These are phyloP conservation scores for Rhinocladiella similis DNA, from an alignment of 2,329 filamentous ascomycete genomes.

Conservation along the genomic window DNA sequence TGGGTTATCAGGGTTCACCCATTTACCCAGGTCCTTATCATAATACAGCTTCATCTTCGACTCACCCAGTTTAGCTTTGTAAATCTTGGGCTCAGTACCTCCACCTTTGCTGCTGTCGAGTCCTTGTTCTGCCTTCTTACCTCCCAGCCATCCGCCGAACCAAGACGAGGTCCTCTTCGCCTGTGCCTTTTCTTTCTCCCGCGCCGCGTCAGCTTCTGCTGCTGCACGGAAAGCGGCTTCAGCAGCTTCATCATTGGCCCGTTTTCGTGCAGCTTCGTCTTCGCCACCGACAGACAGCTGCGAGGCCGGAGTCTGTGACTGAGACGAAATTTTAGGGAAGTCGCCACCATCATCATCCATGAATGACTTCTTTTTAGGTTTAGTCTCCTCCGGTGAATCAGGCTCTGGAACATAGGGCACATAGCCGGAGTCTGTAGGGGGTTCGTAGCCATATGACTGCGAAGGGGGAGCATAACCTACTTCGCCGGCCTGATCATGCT, in stretches of 20 bases:
- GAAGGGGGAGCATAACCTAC: constrained; percentile 40
- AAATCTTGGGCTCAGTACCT: constrained; percentile 52
- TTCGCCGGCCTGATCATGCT: constrained; percentile 5
- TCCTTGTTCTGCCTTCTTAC: constrained; percentile 64
- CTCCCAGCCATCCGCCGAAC: constrained; percentile 83
- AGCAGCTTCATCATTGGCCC: constrained; percentile 29
- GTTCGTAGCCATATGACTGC: constrained; percentile 33
- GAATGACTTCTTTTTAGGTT: constrained; percentile 71
- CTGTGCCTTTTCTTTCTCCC: constrained; percentile 45
- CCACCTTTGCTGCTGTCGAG: constrained; percentile 42
- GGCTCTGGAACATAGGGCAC: constrained; percentile 39
- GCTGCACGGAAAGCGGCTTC: constrained; percentile 32
- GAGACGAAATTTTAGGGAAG: constrained; percentile 11
- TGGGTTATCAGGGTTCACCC: constrained; percentile 93
- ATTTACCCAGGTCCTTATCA: constrained; percentile 93
- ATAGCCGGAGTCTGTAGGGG: constrained; percentile 35
- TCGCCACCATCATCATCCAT: constrained; percentile 68
- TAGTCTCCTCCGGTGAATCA: constrained; percentile 54
- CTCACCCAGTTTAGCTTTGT: constrained; percentile 91
- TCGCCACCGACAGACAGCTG: constrained; percentile 4
- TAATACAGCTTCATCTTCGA: constrained; percentile 86
- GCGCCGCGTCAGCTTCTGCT: constrained; percentile 28
- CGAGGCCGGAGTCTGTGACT: constrained; percentile 1
- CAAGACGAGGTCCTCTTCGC: constrained; percentile 54
- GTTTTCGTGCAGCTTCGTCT: constrained; percentile 24